Conservation (phyloP, 78 protist genomes). For the Anaeramoeba flamelloides region DNA sequence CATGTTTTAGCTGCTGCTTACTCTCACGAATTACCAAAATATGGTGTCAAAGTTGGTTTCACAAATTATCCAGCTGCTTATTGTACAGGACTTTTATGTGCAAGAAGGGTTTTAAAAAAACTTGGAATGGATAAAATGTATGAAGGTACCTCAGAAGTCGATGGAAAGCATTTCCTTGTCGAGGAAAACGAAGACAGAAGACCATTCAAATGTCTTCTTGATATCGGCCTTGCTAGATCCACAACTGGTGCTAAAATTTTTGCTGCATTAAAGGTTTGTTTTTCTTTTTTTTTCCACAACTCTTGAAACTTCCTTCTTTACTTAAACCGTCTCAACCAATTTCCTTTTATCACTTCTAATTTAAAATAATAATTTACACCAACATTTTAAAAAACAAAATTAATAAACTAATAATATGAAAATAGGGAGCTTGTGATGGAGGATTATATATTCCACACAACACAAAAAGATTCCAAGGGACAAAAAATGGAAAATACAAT, state of each 20-base stretch:
- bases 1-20: slow-evolving; percentile 67
- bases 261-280: slow-evolving; percentile 42
- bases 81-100: slow-evolving; percentile 90
- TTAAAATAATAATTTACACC: too few species aligned
- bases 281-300: background rate
- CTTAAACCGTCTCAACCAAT: background rate
- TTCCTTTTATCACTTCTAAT: slow-evolving; percentile 8
- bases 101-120: slow-evolving; percentile 82
- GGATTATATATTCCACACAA: slow-evolving; percentile 87
- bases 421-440: slow-evolving; percentile 97
- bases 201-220: slow-evolving; percentile 18
- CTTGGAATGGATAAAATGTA: slow-evolving; percentile 50
- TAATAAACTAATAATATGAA: too few species aligned
- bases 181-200: background rate
- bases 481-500: slow-evolving; percentile 58
- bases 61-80: slow-evolving; percentile 90
- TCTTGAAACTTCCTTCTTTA: too few species aligned
- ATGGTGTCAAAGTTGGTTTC: slow-evolving; percentile 76
- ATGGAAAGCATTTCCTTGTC: slow-evolving; percentile 32
- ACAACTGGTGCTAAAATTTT: slow-evolving; percentile 82
- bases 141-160: slow-evolving; percentile 18
- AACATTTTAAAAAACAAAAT: too few species aligned
- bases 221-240: slow-evolving; percentile 81
- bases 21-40: slow-evolving; percentile 75
- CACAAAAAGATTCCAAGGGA: slow-evolving; percentile 82